Evolutionary conservation across 2,329 filamentous ascomycete genomes (phyloP), one percentile per base, ranked within the genome.

Genomic region (Pestalotiopsis fici): DNA sequence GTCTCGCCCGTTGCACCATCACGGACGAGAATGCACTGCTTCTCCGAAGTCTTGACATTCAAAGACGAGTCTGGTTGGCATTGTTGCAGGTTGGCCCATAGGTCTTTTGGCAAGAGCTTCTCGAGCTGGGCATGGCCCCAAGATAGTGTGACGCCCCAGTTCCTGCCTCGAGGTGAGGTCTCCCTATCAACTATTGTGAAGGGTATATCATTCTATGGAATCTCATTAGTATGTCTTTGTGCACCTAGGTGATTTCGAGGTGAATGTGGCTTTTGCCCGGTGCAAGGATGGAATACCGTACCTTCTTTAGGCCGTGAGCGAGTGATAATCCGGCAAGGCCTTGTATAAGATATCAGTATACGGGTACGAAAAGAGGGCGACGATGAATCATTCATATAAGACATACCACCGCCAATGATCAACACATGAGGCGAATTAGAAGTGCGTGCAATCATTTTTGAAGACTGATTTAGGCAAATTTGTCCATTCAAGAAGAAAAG

Each of bases 21-120:
- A 4, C 62, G 62, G 21, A 65, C 54, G 23, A 65, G 25, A 12
- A 31, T 43, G 28, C 50, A 31, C 28, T 65, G 43, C 43, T 57
- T 55, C 12, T 23, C 21, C 21, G 62, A 55, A 0, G 43, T 57
- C 43, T 57, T 57, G 18, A 57, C 23, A n/a, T 65, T 43, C 11
- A 65, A 21, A 5, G 62, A 55, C 3, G 23, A 13, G 62, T 65
- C 62, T 28, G 62, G 62, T 23, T 65, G 62, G 62, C 62, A 65
- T 11, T 28, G 39, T 31, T 39, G 62, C 18, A 65, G 47, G 2
- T 39, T 55, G 1, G 13, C 50, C 21, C 31, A 65, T 9, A 65
- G n/a, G 43, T 65, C 50, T 13, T 23, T 13, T 2, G 62, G 62
- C 2, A 65, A 27, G 28, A 65, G 62, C 9, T 18, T 11, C 27